Percentiles rank a stretch among this genome's conserved stretches.
phyloP scores from a whole-genome alignment of 2,329 filamentous ascomycete species.

The Aspergillus sp. region DNA sequence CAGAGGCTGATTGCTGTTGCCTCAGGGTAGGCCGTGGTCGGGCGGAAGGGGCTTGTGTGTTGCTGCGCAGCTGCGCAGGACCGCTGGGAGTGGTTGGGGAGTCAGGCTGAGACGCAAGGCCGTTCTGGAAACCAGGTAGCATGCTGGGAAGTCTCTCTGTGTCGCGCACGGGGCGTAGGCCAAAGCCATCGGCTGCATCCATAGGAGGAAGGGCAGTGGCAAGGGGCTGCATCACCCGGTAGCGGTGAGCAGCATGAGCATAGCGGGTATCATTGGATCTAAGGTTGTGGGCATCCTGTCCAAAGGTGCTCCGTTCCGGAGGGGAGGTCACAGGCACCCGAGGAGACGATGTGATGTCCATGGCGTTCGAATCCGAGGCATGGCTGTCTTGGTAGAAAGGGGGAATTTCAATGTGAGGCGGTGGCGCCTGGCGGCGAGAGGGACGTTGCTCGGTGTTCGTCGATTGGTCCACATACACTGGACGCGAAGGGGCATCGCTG shows the following conservation, averaged over 20 bases:
- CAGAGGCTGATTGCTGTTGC: conserved; percentile 83
- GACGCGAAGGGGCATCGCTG: conserved; percentile 31
- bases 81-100: conserved; percentile 84
- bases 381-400: conserved; percentile 54
- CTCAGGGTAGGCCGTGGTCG: conserved; percentile 80
- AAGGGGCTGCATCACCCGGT: conserved; percentile 65
- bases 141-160: conserved; percentile 82
- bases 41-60: conserved; percentile 57
- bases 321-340: conserved; percentile 69
- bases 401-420: conserved; percentile 79
- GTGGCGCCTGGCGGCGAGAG: conserved; percentile 76
- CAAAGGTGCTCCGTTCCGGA: conserved; percentile 68
- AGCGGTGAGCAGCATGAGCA: conserved; percentile 50
- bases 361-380: conserved; percentile 52
- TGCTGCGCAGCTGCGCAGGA: conserved; percentile 60
- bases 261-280: conserved; percentile 44
- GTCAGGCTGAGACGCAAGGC: conserved; percentile 82
- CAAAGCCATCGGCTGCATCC: conserved; percentile 71
- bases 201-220: conserved; percentile 67
- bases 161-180: conserved; percentile 75
- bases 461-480: conserved; percentile 49
- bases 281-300: conserved; percentile 54
- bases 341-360: conserved; percentile 64
- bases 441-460: conserved; percentile 60
- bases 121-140: conserved; percentile 67